Evolutionary conservation across 148 eudicot genomes (phyloP).

Genomic region (Rhododendron ferrugineum): DNA sequence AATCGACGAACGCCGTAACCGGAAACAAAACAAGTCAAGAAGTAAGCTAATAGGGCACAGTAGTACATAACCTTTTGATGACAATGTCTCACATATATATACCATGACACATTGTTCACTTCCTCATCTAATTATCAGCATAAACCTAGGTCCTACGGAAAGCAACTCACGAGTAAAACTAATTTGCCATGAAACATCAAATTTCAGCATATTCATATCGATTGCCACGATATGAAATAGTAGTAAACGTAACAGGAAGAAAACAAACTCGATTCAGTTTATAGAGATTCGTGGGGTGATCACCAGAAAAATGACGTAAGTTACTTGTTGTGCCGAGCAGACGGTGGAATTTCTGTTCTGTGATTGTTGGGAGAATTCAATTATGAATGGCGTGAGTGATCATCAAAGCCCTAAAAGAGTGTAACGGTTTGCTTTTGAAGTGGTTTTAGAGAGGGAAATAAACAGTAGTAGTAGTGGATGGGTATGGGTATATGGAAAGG

Average conservation of each 20-base stretch:
- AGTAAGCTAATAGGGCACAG: background rate
- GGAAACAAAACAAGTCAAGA: background rate
- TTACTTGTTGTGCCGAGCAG: background rate
- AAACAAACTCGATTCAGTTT: background rate
- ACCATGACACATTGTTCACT: background rate
- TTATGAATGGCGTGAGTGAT: background rate
- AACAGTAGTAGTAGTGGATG: background rate
- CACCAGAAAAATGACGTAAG: background rate
- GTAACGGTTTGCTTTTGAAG: background rate
- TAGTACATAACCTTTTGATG: background rate
- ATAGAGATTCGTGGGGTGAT: background rate
- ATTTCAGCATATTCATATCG: background rate
- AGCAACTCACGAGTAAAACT: background rate
- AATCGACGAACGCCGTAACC: background rate
- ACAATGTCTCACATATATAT: background rate
- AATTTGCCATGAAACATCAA: background rate
- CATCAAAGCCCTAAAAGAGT: background rate
- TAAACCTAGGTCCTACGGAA: background rate
- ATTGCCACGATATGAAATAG: background rate
- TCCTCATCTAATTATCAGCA: background rate
- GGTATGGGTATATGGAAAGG: background rate
- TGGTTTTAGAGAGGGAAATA: constrained; percentile 4
- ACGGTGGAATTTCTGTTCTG: background rate
- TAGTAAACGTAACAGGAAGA: background rate
- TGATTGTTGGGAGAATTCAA: background rate